Evolutionary conservation across 495 filamentous ascomycete genomes (phyloP), one percentile per base, ranked within the genome.

Genomic region (Neurospora hispaniola): DNA sequence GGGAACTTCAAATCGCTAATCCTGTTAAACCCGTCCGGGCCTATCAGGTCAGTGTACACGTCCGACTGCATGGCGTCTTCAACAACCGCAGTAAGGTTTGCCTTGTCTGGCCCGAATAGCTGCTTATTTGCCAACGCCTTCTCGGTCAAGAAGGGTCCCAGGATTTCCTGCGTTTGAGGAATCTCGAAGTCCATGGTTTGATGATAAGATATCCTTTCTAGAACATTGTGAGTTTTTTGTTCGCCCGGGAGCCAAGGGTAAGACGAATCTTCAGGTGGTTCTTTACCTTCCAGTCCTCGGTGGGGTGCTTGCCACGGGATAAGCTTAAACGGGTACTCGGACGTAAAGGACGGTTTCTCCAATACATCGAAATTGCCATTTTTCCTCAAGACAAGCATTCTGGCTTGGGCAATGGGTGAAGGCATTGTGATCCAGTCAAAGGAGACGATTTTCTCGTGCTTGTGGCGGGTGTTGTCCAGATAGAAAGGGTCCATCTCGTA

Each of bases 391-490:
- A 90, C 89, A 73, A 97, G 82, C 42, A 89, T 85, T 69, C 89
- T 88, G 27, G 91, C 89, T 69, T 89, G 90, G 54, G 90, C 81
- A 10, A 87, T 82, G 2, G 86, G 85, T 66, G 82, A 87, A 23
- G 89, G 81, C 85, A 87, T 78, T 77, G 82, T 92, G 71, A 96
- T 84, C 85, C 93, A 97, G 77, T 98, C 94, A 79, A 97, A 97
- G 2, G 91, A 92, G 0, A 96, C 91, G 41, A 97, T 88, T 18
- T 90, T 87, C 54, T 91, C 86, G 62, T 81, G 89, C 82, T 77
- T 85, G 71, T 62, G 54, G 27, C 79, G 82, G 42, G 78, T 74
- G 9, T 76, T 77, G 48, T 86, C 82, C 42, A 82, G 82, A 72
- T 83, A 89, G 5, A 80, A 80, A 73, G 85, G 86, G 46, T 87